Evolutionary conservation across 805 yeast genomes (phyloP).

Genomic region (Kodamaea sagamina): DNA sequence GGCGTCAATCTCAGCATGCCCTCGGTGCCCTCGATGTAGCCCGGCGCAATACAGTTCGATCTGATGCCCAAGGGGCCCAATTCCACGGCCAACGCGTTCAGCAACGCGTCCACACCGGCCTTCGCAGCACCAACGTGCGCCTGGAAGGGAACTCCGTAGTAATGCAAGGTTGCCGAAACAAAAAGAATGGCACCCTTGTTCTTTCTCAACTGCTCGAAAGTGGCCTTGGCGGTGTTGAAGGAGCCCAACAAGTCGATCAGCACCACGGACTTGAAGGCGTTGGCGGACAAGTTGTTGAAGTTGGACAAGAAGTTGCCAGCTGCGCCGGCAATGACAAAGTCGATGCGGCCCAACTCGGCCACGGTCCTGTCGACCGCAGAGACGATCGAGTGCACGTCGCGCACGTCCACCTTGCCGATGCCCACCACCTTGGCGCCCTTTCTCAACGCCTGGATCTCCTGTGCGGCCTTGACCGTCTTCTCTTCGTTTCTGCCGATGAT

Average conservation of each 20-base stretch:
- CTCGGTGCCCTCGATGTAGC: conserved; percentile 84
- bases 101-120: conserved; percentile 90
- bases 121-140: conserved; percentile 92
- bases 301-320: conserved; percentile 91
- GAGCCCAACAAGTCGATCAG: conserved; percentile 88
- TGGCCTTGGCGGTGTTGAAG: conserved; percentile 85
- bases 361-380: conserved; percentile 70
- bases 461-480: conserved; percentile 68
- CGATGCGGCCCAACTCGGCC: conserved; percentile 70
- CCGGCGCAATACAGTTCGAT: conserved; percentile 87
- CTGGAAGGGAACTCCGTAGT: conserved; percentile 86
- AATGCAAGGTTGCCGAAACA: conserved; percentile 88
- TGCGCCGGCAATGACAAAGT: conserved; percentile 90
- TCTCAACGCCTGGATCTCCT: conserved; percentile 59
- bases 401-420: conserved; percentile 73
- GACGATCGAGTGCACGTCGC: conserved; percentile 60
- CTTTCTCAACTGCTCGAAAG: conserved; percentile 61
- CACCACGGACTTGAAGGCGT: conserved; percentile 86
- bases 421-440: conserved; percentile 70
- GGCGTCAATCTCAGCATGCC: conserved; percentile 70
- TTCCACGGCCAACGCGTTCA: conserved; percentile 84
- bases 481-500: conserved; percentile 75
- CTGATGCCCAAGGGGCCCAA: conserved; percentile 87
- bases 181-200: conserved; percentile 74
- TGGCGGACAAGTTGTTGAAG: conserved; percentile 72